phyloP scores from a whole-genome alignment of 2,329 filamentous ascomycete genomes.

The Alternaria sp. region DNA sequence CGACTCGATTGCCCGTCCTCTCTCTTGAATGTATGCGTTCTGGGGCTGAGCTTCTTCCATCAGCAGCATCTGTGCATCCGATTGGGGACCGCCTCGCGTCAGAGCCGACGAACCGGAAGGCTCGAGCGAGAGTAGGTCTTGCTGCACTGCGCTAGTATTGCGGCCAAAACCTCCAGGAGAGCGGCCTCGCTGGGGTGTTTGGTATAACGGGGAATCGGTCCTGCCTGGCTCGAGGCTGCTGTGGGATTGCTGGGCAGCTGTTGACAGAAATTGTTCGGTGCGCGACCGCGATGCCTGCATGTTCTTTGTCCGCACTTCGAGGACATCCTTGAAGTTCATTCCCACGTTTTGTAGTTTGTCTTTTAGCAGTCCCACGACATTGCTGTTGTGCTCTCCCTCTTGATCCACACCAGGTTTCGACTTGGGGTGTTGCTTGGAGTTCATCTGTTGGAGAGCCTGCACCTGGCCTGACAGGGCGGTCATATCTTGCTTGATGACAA shows the following conservation, averaged over 20 bases:
- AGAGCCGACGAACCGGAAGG: conserved; percentile 63
- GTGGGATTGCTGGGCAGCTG: conserved; percentile 80
- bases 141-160: conserved; percentile 55
- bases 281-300: conserved; percentile 91
- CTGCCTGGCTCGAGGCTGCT: conserved; percentile 67
- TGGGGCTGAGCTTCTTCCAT: conserved; percentile 91
- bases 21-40: conserved; percentile 90
- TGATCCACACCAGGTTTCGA: conserved; percentile 64
- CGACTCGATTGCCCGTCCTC: conserved; percentile 94
- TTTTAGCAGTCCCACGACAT: conserved; percentile 90
- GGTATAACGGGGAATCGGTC: conserved; percentile 86
- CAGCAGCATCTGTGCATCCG: conserved; percentile 82
- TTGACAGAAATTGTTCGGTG: conserved; percentile 96
- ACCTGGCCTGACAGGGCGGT: conserved; percentile 88
- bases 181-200: conserved; percentile 74
- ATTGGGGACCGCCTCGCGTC: conserved; percentile 62
- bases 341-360: conserved; percentile 91
- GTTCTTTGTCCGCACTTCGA: conserved; percentile 96
- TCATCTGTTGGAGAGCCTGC: conserved; percentile 78
- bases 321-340: conserved; percentile 95
- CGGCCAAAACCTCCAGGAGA: conserved; percentile 55
- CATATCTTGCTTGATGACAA: conserved; percentile 97
- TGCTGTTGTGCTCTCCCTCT: conserved; percentile 97
- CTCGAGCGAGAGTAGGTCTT: conserved; percentile 83
- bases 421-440: conserved; percentile 77